Conservation (phyloP, 2,329 filamentous ascomycete genomes). For the Penicillium sp. region DNA sequence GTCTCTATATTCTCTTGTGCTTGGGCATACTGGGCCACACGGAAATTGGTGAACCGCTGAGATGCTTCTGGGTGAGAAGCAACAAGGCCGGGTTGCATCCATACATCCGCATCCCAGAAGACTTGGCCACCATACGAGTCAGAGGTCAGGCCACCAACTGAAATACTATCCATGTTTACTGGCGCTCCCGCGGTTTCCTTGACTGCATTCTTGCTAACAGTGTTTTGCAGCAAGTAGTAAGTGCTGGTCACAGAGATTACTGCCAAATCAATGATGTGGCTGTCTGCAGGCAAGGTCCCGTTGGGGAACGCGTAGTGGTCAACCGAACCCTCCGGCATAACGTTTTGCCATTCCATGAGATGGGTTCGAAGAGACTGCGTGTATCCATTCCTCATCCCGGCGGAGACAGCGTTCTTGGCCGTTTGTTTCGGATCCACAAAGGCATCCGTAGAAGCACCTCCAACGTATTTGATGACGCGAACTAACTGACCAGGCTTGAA, state of each 20-base stretch:
- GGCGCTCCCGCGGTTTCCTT: constrained; percentile 41
- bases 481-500: constrained; percentile 48
- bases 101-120: constrained; percentile 60
- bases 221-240: constrained; percentile 44
- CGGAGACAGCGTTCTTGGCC: constrained; percentile 49
- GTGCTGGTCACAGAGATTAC: constrained; percentile 42
- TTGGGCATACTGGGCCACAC: constrained; percentile 51
- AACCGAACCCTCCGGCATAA: constrained; percentile 54
- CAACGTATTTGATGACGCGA: constrained; percentile 58
- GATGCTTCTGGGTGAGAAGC: constrained; percentile 55
- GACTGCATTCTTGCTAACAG: constrained; percentile 47
- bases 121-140: constrained; percentile 59
- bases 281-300: constrained; percentile 50
- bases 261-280: constrained; percentile 47
- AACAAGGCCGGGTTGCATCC: constrained; percentile 60
- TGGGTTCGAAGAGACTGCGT: constrained; percentile 49
- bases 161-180: constrained; percentile 55
- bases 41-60: constrained; percentile 57
- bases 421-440: constrained; percentile 50
- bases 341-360: constrained; percentile 51
- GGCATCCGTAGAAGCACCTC: constrained; percentile 59
- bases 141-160: constrained; percentile 59
- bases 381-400: constrained; percentile 48
- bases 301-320: constrained; percentile 55
- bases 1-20: constrained; percentile 53